These are phyloP conservation scores for Marchantia polymorpha DNA, from an alignment of 225 moss, liverwort and hornwort genomes.

Conservation along the genomic window DNA sequence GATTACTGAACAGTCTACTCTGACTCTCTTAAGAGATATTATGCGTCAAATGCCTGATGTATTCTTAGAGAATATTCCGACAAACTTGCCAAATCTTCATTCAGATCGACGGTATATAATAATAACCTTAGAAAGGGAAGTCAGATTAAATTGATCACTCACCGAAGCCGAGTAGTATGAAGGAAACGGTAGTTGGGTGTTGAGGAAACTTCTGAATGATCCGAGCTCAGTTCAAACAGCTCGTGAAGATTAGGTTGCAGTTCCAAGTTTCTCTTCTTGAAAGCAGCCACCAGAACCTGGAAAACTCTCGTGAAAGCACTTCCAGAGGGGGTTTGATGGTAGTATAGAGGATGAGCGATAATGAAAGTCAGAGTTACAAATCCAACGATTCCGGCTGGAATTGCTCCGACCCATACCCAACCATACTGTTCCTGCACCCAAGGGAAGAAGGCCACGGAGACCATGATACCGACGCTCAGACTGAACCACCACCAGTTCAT, in stretches of 20 bases:
- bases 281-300: constrained; percentile 56
- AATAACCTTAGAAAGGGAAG: too few species aligned
- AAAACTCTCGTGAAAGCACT: constrained; percentile 69
- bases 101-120: too few species aligned
- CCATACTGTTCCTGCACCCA: constrained; percentile 60
- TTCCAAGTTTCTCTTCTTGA: constrained; percentile 50
- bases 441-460: constrained; percentile 64
- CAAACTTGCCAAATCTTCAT: too few species aligned
- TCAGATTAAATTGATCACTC: background rate
- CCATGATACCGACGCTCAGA: constrained; percentile 68
- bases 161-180: background rate
- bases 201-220: constrained; percentile 17
- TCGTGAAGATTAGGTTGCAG: constrained; percentile 52
- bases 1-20: too few species aligned
- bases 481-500: constrained; percentile 83
- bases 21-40: too few species aligned
- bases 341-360: constrained; percentile 50
- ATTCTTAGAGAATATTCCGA: too few species aligned
- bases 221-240: constrained; percentile 50
- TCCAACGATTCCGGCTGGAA: constrained; percentile 55
- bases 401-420: constrained; percentile 64
- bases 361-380: constrained; percentile 50
- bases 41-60: too few species aligned
- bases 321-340: constrained; percentile 57
- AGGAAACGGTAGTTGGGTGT: background rate